Evolutionary conservation across 768 basidiomycete species (phyloP).

Genomic region (Panus rudis): DNA sequence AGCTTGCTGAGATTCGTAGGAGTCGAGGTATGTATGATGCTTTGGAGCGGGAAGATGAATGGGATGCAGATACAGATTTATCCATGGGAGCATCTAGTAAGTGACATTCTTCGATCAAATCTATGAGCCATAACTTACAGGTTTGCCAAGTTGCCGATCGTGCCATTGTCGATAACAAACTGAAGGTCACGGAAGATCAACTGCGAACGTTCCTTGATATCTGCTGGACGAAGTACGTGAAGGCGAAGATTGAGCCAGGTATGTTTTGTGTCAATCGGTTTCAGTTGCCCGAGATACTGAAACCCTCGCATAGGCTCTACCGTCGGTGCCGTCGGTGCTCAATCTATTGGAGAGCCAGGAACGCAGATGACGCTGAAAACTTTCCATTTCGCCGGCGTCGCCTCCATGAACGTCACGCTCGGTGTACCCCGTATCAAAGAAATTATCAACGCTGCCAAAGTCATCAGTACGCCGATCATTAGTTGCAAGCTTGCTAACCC

Average conservation of each 20-base stretch:
- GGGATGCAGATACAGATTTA: constrained; percentile 73
- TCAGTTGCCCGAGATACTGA: background rate
- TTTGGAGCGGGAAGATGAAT: constrained; percentile 62
- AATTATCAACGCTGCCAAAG: constrained; percentile 98
- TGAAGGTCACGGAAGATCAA: constrained; percentile 83
- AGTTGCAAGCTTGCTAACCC: constrained; percentile 86
- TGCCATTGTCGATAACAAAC: constrained; percentile 79
- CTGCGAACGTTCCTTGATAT: constrained; percentile 74
- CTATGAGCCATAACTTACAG: too few relatives aligned
- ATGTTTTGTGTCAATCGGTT: constrained; percentile 3
- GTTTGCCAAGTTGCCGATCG: constrained; percentile 48
- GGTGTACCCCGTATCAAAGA: constrained; percentile 99
- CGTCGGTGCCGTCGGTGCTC: constrained; percentile 96
- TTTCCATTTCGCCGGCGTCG: constrained; percentile 99
- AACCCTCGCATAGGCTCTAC: constrained; percentile 66
- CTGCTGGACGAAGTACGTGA: constrained; percentile 88
- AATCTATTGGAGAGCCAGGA: constrained; percentile 98
- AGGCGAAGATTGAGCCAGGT: constrained; percentile 96
- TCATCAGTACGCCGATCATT: constrained; percentile 96
- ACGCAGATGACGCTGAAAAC: constrained; percentile 99
- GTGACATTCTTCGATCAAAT: constrained; percentile 18
- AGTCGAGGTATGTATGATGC: constrained; percentile 82
- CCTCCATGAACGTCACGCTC: constrained; percentile 98
- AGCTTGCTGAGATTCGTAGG: constrained; percentile 60
- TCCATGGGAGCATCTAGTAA: constrained; percentile 68